Base-by-base conservation (phyloP, 805 yeast species). In the Wickerhamiella parazyma region DNA sequence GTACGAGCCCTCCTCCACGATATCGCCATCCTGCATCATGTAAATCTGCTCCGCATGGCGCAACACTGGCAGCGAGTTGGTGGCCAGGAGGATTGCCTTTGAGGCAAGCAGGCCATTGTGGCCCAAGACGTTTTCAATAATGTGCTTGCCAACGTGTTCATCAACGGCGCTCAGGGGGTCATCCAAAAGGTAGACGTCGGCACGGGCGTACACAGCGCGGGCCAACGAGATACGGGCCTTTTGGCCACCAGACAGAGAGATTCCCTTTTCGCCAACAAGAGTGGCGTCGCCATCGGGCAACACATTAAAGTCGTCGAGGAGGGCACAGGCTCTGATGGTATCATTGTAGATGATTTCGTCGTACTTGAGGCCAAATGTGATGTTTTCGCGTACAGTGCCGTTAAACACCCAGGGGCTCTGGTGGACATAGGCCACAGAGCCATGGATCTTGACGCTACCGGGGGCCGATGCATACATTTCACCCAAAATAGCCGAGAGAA, bases 361-460 rank as follows among this genome's bases (percentile, higher is more conserved):
- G 45, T 57, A 75, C 14, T 70, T 70, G 16, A 56, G 48, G 12
- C 94, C 94, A 62, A 83, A 84, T 11, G 69, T 41, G 43, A 83
- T 81, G 55, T 83, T 83, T 14, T 80, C 85, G 54, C 72, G 71
- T 4, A 91, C 89, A 3, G 93, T 70, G 28, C 94, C 97, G 58
- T 91, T 91, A 81, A 86, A 80, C 50, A 91, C 86, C 98, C 98
- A 91, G 1, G 98, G 93, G 33, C 81, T 77, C 7, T 84, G 84
- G 43, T 94, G 78, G 34, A 81, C 94, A 60, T 87, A 89, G 0
- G 96, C 96, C 28, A 83, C 68, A 38, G 73, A 69, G 34, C 96
- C 97, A 56, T 72, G 78, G 9, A 79, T 72, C 14, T 67, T 66
- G 4, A 82, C 87, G 17, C 71, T 64, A 35, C 97, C 97, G 41